Percentiles rank a stretch among this genome's conserved stretches.
Conservation (phyloP, 2,329 filamentous ascomycete genomes). For the Gyromitra esculenta region DNA sequence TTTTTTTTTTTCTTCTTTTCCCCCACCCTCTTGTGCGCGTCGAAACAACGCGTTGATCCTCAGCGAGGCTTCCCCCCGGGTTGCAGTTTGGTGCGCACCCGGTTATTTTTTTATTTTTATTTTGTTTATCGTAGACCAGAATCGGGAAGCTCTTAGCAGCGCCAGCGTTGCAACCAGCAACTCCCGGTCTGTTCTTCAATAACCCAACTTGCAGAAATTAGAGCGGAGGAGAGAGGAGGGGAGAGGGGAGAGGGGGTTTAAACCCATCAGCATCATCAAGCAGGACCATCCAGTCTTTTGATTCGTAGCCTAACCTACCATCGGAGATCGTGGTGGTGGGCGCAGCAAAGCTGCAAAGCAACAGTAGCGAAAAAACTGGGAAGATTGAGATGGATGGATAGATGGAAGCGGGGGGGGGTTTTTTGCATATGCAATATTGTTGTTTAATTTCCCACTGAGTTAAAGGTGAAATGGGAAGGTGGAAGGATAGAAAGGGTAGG, state of each 20-base stretch:
- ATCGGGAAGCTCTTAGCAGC: conserved; percentile 27
- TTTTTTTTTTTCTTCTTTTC: no score
- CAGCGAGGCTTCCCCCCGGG: background rate
- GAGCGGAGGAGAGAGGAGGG: no score
- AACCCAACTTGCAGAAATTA: no score
- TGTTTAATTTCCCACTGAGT: conserved; percentile 33
- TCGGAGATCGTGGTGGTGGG: conserved; percentile 29
- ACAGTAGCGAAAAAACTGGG: conserved; percentile 13
- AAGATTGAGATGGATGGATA: conserved; percentile 34
- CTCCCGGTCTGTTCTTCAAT: conserved; percentile 6
- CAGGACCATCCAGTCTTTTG: conserved; percentile 23
- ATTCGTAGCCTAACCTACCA: conserved; percentile 13
- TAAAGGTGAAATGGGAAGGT: background rate
- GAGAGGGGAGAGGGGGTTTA: no score
- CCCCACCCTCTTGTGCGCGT: conserved; percentile 1
- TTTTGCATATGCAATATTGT: conserved; percentile 31
- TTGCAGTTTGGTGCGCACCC: conserved; percentile 33
- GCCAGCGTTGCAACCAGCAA: conserved; percentile 41
- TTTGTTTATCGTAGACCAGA: conserved; percentile 33
- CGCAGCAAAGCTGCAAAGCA: background rate
- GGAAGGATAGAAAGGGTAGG: background rate
- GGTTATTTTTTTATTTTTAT: conserved; percentile 12
- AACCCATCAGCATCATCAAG: background rate
- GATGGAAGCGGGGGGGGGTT: background rate
- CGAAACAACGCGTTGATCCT: conserved; percentile 38